Conservation (phyloP, 306 rosid species). For the Castanea sativa region DNA sequence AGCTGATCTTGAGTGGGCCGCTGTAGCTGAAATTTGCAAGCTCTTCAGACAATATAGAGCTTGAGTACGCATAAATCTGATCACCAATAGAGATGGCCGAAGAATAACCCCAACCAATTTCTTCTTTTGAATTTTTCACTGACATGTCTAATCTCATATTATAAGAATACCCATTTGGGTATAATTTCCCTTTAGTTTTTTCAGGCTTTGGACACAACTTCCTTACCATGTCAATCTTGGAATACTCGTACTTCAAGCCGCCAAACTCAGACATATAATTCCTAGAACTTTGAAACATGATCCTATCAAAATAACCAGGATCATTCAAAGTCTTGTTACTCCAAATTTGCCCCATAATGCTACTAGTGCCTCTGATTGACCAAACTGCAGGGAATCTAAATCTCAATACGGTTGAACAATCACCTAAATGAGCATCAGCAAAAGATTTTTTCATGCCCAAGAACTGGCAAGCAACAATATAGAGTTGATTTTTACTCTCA, state of each 20-base stretch:
- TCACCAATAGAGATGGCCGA: conserved; percentile 38
- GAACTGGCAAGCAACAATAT: conserved; percentile 41
- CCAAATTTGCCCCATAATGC: conserved; percentile 52
- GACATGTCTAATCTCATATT: conserved; percentile 46
- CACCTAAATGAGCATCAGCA: conserved; percentile 34
- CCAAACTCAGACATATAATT: background rate
- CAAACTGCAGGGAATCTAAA: conserved; percentile 39
- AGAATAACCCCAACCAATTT: conserved; percentile 28
- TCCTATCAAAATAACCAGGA: conserved; percentile 34
- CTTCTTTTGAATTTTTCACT: conserved; percentile 12
- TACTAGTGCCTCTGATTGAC: conserved; percentile 46
- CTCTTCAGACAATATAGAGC: background rate
- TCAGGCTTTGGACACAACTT: conserved; percentile 27
- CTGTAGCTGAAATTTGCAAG: background rate
- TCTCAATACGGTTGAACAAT: conserved; percentile 51
- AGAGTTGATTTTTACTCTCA: conserved; percentile 32
- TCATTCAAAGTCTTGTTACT: conserved; percentile 41
- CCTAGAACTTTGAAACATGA: conserved; percentile 26
- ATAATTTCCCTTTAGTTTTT: background rate
- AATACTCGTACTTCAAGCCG: conserved; percentile 42
- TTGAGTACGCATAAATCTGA: conserved; percentile 1
- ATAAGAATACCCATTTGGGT: conserved; percentile 24
- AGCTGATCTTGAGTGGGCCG: conserved; percentile 24
- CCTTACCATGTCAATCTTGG: conserved; percentile 32
- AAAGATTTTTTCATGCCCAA: conserved; percentile 25